Percentiles rank a stretch among this genome's conserved stretches.
These are phyloP conservation scores for Lenzites betulinus DNA, from an alignment of 768 basidiomycete species.

Conservation along the genomic window DNA sequence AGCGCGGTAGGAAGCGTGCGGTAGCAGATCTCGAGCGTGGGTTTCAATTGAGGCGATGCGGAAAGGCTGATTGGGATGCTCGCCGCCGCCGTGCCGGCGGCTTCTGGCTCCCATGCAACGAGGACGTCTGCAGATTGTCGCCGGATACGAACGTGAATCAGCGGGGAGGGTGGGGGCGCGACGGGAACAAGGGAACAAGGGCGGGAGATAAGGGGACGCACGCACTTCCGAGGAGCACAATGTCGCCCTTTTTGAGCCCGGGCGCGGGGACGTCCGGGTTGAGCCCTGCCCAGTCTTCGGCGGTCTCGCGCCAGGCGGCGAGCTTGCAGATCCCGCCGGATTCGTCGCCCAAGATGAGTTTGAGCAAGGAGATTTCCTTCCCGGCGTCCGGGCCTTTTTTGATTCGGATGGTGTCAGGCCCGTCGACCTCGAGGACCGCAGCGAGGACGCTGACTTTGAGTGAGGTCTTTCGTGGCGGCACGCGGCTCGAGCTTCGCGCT, in stretches of 20 bases:
- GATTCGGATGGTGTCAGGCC: slow-evolving; percentile 65
- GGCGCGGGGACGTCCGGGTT: slow-evolving; percentile 34
- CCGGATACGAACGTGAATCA: not conserved
- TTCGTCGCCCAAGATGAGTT: slow-evolving; percentile 75
- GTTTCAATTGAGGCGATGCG: slow-evolving; percentile 69
- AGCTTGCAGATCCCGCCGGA: slow-evolving; percentile 67
- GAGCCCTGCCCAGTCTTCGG: slow-evolving; percentile 68
- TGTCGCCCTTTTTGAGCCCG: slow-evolving; percentile 65
- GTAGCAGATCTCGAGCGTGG: slow-evolving; percentile 70
- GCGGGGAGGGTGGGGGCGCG: no score
- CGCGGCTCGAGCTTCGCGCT: slow-evolving; percentile 17
- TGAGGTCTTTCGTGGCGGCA: slow-evolving; percentile 35
- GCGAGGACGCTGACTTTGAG: slow-evolving; percentile 61
- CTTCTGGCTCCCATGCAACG: slow-evolving; percentile 44
- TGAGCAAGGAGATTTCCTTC: slow-evolving; percentile 65
- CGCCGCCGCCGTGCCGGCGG: slow-evolving; percentile 3
- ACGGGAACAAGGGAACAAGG: not conserved
- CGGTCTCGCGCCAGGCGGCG: slow-evolving; percentile 77
- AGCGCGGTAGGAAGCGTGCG: slow-evolving; percentile 69
- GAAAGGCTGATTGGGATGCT: slow-evolving; percentile 50
- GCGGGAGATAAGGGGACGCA: slow-evolving; percentile 35
- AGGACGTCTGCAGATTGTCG: slow-evolving; percentile 48
- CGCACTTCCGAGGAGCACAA: slow-evolving; percentile 72
- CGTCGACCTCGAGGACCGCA: slow-evolving; percentile 75
- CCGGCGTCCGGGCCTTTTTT: slow-evolving; percentile 74